Base-by-base conservation (phyloP, 805 yeast species). In the Candida jianshihensis region DNA sequence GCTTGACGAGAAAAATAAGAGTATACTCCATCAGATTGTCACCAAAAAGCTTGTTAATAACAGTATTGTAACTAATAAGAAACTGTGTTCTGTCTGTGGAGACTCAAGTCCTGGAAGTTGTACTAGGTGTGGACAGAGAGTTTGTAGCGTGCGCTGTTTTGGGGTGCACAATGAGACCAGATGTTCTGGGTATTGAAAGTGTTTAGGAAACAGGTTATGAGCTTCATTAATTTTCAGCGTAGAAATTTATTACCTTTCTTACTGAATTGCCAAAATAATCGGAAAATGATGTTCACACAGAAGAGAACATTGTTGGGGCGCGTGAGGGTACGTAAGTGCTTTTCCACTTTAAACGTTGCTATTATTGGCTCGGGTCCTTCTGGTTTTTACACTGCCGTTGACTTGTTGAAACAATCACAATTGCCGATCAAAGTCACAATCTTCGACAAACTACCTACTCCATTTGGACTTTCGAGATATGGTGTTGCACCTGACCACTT, bases 401-500 rank as follows among this genome's bases (percentile, higher is more conserved):
- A 83, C 32, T 61, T 89, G 13, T 61, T 88, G 28, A 75, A 75
- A 39, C 71, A 68, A 40, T 57, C 53, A 62, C 4, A 58, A 61
- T 5, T 35, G 40, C 16, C 33, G 11, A 39, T 63, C 0, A 56
- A 70, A 38, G 68, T 89, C 4, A 92, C 86, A 41, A 68, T 90
- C 58, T 88, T 78, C 64, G 99, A 92, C 52, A 71, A 75, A 43
- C 63, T 79, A 19, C 96, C 97, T 0, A 79, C 88, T 6, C 98
- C 98, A 0, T 90, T 72, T 62, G 99, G 99, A 0, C 67, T 92
- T 24, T 78, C 89, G 29, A 62, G 99, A 25, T 89, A 74, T 54
- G 99, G 99, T 2, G 97, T 92, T n/a, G 97, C 98, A 0, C 99
- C 99, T 3, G 99, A 92, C 60, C 97, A 92, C 59, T 96, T 96